phyloP scores from a whole-genome alignment of 768 basidiomycete genomes.

The Xerocomellus amylosporus region DNA sequence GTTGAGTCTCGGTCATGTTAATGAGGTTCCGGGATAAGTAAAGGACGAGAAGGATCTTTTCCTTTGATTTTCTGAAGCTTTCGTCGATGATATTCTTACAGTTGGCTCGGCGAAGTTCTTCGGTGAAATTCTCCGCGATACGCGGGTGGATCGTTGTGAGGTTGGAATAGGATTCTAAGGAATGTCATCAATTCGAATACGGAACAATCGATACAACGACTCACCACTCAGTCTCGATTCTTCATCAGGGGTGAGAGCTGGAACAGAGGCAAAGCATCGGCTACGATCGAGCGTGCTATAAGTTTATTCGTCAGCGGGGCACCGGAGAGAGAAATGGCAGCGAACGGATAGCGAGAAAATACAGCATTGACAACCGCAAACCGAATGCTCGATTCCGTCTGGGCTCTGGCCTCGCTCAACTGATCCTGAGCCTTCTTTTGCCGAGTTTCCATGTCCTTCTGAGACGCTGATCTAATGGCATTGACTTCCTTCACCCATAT shows the following conservation, averaged over 20 bases:
- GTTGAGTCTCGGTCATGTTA: conserved; percentile 13
- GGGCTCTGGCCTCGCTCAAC: conserved; percentile 6
- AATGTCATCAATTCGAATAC: background rate
- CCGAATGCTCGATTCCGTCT: conserved; percentile 21
- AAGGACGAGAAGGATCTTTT: conserved; percentile 19
- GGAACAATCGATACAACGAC: background rate
- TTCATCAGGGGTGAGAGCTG: conserved; percentile 15
- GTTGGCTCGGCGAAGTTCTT: conserved; percentile 17
- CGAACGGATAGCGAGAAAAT: conserved; percentile 24
- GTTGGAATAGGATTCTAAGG: conserved; percentile 17
- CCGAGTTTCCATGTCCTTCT: conserved; percentile 1
- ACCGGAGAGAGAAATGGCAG: background rate
- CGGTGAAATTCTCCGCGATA: conserved; percentile 17
- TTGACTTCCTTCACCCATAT: conserved; percentile 25
- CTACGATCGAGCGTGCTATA: conserved; percentile 20
- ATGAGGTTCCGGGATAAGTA: conserved; percentile 16
- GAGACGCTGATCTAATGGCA: background rate
- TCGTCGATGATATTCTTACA: conserved; percentile 17
- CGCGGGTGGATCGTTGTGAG: conserved; percentile 16
- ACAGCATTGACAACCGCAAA: conserved; percentile 27
- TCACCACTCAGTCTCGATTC: conserved; percentile 13
- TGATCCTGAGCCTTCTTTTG: conserved; percentile 13
- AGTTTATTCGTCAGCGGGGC: background rate
- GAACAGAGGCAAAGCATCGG: conserved; percentile 12
- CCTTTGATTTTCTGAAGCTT: conserved; percentile 24